phyloP scores from a whole-genome alignment of 1,284 basidiomycete genomes.

The Hypsizygus ulmarius region DNA sequence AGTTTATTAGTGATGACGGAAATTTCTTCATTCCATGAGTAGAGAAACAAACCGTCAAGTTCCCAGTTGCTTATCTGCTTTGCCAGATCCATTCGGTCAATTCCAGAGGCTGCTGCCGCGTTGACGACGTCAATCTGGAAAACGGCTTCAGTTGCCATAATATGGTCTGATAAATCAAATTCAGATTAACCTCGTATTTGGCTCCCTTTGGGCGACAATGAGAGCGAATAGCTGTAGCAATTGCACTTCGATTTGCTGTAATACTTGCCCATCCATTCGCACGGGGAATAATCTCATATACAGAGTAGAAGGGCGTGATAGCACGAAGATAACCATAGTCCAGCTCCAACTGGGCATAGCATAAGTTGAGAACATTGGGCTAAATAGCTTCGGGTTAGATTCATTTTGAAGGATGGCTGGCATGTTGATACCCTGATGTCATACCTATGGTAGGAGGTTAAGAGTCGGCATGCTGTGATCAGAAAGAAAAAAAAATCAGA shows the following conservation, averaged over 20 bases:
- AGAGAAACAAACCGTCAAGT: conserved; percentile 9
- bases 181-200: conserved; percentile 13
- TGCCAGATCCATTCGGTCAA: conserved; percentile 10
- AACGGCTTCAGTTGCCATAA: not conserved
- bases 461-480: conserved; percentile 36
- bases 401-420: not conserved
- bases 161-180: not conserved
- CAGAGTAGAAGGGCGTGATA: conserved; percentile 43
- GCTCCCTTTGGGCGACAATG: conserved; percentile 25
- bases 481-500: conserved; percentile 8
- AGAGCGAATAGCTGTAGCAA: conserved; percentile 35
- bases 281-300: conserved; percentile 39
- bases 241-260: conserved; percentile 29
- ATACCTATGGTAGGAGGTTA: conserved; percentile 9
- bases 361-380: conserved; percentile 43
- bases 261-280: conserved; percentile 31
- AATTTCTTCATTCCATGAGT: not conserved
- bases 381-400: conserved; percentile 18
- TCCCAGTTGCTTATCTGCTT: conserved; percentile 17
- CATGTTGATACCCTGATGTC: conserved; percentile 14
- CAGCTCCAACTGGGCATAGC: conserved; percentile 51
- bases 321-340: conserved; percentile 44
- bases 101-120: conserved; percentile 6
- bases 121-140: conserved; percentile 12
- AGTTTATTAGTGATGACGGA: not conserved